Evolutionary conservation across 164 flowering plant species (phyloP).

Genomic region (Paratinospora sagittata): DNA sequence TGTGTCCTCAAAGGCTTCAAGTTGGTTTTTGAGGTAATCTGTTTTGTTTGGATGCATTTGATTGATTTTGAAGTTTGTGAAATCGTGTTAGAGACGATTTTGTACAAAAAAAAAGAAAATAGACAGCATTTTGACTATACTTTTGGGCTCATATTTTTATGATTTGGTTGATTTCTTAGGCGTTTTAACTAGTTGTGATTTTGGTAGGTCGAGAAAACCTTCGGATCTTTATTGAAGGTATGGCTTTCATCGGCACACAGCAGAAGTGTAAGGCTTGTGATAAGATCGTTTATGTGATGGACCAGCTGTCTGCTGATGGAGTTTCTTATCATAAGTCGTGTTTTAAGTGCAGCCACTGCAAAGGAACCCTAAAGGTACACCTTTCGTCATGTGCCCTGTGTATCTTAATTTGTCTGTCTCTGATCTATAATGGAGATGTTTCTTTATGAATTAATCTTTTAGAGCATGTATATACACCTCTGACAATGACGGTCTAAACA

Average conservation of each 20-base stretch:
- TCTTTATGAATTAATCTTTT: no score
- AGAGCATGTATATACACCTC: no score
- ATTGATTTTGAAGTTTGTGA: conserved; percentile 2
- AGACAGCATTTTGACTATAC: no score
- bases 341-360: conserved; percentile 93
- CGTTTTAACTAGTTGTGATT: neutral
- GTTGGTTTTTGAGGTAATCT: neutral
- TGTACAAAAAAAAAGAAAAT: neutral
- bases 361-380: conserved; percentile 74
- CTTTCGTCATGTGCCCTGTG: neutral
- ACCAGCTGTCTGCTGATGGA: conserved; percentile 90
- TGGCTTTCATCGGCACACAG: no score
- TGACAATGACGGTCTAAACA: no score
- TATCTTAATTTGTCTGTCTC: neutral
- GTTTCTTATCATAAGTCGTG: conserved; percentile 77
- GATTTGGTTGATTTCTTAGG: neutral
- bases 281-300: conserved; percentile 82
- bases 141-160: no score
- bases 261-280: no score
- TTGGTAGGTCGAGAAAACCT: conserved; percentile 3
- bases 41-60: neutral
- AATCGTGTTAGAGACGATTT: neutral
- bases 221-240: no score
- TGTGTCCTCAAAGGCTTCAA: no score
- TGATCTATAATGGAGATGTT: neutral